Conservation (phyloP, 78 protist species). For the Dictyostelium citrinum region DNA sequence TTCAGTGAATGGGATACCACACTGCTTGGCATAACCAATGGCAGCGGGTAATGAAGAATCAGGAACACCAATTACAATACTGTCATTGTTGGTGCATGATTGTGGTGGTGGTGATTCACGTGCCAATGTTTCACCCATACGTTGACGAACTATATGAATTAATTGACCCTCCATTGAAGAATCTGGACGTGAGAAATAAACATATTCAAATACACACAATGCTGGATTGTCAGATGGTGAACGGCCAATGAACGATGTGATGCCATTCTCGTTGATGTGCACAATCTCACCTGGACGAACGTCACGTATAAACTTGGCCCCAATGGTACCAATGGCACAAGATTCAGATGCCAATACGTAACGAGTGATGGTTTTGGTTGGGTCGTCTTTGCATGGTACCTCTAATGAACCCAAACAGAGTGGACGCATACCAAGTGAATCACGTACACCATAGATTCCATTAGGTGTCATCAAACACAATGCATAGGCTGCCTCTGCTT, state of each 20-base stretch:
- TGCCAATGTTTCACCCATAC: slow-evolving; percentile 80
- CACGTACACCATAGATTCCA: slow-evolving; percentile 73
- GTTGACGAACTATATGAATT: slow-evolving; percentile 67
- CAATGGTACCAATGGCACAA: slow-evolving; percentile 74
- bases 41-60: slow-evolving; percentile 81
- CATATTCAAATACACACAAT: slow-evolving; percentile 78
- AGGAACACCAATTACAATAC: slow-evolving; percentile 80
- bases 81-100: not conserved
- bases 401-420: slow-evolving; percentile 60
- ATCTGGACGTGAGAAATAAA: slow-evolving; percentile 81
- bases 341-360: slow-evolving; percentile 73
- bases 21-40: slow-evolving; percentile 77
- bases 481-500: slow-evolving; percentile 79
- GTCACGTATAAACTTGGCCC: slow-evolving; percentile 71
- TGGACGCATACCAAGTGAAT: slow-evolving; percentile 69
- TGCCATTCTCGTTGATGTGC: slow-evolving; percentile 67
- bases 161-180: slow-evolving; percentile 74
- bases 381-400: slow-evolving; percentile 20
- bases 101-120: slow-evolving; percentile 53
- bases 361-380: slow-evolving; percentile 12
- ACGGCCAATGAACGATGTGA: slow-evolving; percentile 60
- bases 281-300: slow-evolving; percentile 81
- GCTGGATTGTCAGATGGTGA: slow-evolving; percentile 30
- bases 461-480: slow-evolving; percentile 63
- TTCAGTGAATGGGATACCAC: slow-evolving; percentile 61